Evolutionary conservation across 2,329 filamentous ascomycete species (phyloP).

Genomic region (Aspergillus candidus): DNA sequence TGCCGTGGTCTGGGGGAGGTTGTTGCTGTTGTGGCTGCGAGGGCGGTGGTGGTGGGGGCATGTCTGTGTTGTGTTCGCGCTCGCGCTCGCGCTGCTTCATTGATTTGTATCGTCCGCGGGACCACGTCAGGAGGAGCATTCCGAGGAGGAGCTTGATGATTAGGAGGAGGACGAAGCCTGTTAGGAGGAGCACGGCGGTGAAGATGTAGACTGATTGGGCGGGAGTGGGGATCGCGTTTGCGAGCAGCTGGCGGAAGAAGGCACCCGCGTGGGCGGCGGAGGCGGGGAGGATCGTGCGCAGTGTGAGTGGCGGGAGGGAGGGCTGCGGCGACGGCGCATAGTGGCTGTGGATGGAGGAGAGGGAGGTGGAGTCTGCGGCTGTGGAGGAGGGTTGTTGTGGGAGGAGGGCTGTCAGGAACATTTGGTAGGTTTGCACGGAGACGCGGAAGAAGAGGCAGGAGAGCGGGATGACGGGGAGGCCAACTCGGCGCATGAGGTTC

Average conservation of each 20-base stretch:
- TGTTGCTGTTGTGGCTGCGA: not conserved
- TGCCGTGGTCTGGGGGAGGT: conserved; percentile 7
- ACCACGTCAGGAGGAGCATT: conserved; percentile 76
- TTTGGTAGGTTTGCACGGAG: conserved; percentile 92
- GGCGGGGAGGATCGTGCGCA: conserved; percentile 47
- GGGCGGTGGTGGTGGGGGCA: conserved; percentile 1
- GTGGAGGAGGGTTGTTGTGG: conserved; percentile 58
- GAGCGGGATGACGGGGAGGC: conserved; percentile 83
- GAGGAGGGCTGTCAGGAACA: conserved; percentile 87
- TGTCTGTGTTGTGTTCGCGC: conserved; percentile 9
- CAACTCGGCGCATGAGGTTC: conserved; percentile 80
- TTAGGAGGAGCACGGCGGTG: conserved; percentile 79
- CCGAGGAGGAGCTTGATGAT: conserved; percentile 80
- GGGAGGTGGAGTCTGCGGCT: conserved; percentile 30
- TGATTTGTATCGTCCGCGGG: conserved; percentile 67
- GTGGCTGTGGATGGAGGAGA: conserved; percentile 40
- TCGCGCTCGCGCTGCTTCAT: conserved; percentile 66
- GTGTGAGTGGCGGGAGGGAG: conserved; percentile 56
- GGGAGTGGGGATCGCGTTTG: conserved; percentile 39
- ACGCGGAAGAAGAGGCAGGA: conserved; percentile 93
- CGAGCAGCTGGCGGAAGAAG: conserved; percentile 35
- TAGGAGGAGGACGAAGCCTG: conserved; percentile 76
- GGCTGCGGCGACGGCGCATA: conserved; percentile 58
- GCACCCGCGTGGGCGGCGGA: conserved; percentile 48
- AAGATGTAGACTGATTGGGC: conserved; percentile 39